These are phyloP conservation scores for Boletus sp. DNA, from an alignment of 768 basidiomycete genomes.

Conservation along the genomic window DNA sequence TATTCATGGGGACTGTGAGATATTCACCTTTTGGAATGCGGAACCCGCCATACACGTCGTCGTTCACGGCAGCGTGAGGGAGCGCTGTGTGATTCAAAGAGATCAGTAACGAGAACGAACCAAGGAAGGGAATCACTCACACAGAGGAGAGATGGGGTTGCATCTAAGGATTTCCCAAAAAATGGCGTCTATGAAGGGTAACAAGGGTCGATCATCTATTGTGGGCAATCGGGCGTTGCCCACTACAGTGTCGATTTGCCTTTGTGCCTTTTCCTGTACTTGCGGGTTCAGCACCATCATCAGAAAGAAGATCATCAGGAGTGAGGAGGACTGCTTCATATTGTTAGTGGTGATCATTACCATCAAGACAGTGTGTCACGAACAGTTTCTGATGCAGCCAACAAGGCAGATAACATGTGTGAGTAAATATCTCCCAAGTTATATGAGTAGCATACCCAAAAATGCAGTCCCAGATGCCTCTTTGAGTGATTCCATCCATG, in stretches of 20 bases:
- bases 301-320: slow-evolving; percentile 4
- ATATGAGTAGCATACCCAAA: slow-evolving; percentile 2
- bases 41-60: slow-evolving; percentile 43
- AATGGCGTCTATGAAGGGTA: slow-evolving; percentile 9
- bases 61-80: slow-evolving; percentile 30
- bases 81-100: slow-evolving; percentile 8
- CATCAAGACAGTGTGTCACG: background rate
- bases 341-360: background rate
- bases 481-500: slow-evolving; percentile 8
- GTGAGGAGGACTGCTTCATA: background rate
- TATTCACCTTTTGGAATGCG: slow-evolving; percentile 42
- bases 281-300: slow-evolving; percentile 6
- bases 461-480: slow-evolving; percentile 5
- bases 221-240: slow-evolving; percentile 4
- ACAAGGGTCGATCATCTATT: slow-evolving; percentile 5
- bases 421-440: background rate
- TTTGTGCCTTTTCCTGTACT: slow-evolving; percentile 7
- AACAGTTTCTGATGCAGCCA: background rate
- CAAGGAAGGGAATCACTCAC: background rate
- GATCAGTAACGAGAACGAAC: background rate
- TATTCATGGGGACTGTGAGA: background rate
- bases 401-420: background rate
- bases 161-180: slow-evolving; percentile 2
- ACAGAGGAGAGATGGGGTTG: background rate
- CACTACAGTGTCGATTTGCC: slow-evolving; percentile 7